A percentile compares a stretch with the other conserved stretches of the same genome.
These are phyloP conservation scores for Cladophialophora bantiana DNA, from an alignment of 2,329 filamentous ascomycete genomes.

Conservation along the genomic window DNA sequence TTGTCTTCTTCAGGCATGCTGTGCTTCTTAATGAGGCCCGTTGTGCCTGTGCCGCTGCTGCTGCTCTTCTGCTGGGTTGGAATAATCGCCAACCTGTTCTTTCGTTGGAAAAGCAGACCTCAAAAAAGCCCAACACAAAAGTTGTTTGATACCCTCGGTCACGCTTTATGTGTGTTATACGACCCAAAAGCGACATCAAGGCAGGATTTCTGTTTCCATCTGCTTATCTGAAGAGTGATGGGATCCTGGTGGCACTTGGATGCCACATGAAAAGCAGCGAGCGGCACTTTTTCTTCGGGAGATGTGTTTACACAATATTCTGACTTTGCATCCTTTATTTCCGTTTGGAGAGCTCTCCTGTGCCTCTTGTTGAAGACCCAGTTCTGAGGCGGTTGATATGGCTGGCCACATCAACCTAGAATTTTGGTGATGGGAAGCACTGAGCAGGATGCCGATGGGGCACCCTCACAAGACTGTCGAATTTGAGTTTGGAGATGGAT, in stretches of 20 bases:
- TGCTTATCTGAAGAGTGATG: constrained; percentile 1
- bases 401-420: constrained; percentile 11
- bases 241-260: constrained; percentile 6
- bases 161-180: constrained; percentile 8
- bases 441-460: not conserved
- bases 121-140: constrained; percentile 23
- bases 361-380: not conserved
- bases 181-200: constrained; percentile 7
- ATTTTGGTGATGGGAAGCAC: not conserved
- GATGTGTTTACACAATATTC: constrained; percentile 18
- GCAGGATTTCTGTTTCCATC: constrained; percentile 3
- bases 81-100: constrained; percentile 12
- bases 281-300: constrained; percentile 18
- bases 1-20: constrained; percentile 15
- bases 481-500: not conserved
- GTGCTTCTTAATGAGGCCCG: not conserved
- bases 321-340: constrained; percentile 3
- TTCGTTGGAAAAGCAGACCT: constrained; percentile 20
- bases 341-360: not conserved
- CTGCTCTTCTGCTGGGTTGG: constrained; percentile 16
- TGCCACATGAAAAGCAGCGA: constrained; percentile 20
- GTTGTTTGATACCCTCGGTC: constrained; percentile 22
- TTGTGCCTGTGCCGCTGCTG: constrained; percentile 18
- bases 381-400: not conserved
- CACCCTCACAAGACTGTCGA: constrained; percentile 1